phyloP scores from a whole-genome alignment of 2,329 filamentous ascomycete species.

The Alternaria infectoria region DNA sequence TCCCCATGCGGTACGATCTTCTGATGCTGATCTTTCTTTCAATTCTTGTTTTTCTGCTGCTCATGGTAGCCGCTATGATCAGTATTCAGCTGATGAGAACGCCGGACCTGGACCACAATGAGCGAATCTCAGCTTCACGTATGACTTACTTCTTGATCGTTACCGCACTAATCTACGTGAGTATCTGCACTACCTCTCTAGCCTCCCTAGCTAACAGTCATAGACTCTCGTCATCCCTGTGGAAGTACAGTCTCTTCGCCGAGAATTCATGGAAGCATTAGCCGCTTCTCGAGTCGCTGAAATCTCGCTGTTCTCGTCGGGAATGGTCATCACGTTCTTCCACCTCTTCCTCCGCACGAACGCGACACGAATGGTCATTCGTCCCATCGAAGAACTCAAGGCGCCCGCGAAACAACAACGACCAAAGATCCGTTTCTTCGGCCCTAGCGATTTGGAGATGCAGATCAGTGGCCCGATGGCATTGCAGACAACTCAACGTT shows the following conservation, averaged over 20 bases:
- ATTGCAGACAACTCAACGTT: conserved; percentile 40
- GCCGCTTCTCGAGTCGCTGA: conserved; percentile 68
- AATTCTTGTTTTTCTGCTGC: conserved; percentile 58
- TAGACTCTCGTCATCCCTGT: conserved; percentile 68
- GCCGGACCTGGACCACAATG: conserved; percentile 62
- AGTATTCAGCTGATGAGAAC: conserved; percentile 64
- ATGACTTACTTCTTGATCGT: conserved; percentile 72
- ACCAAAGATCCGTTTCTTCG: conserved; percentile 57
- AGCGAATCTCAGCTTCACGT: conserved; percentile 68
- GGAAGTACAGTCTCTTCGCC: conserved; percentile 60
- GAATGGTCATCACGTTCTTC: conserved; percentile 68
- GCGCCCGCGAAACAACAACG: conserved; percentile 50
- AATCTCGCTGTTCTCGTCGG: conserved; percentile 70
- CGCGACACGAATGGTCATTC: conserved; percentile 62
- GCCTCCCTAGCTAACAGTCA: conserved; percentile 3
- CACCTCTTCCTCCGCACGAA: conserved; percentile 72
- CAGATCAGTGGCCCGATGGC: conserved; percentile 49
- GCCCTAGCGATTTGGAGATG: conserved; percentile 51
- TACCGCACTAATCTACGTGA: conserved; percentile 60
- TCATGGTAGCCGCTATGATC: conserved; percentile 60
- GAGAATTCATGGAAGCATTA: conserved; percentile 51
- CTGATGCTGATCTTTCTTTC: conserved; percentile 63
- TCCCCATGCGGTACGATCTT: conserved; percentile 66
- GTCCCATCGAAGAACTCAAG: conserved; percentile 56
- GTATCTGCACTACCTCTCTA: conserved; percentile 45